These are phyloP conservation scores for Crithidia expoeki DNA, from an alignment of 208 protist species.

Conservation along the genomic window DNA sequence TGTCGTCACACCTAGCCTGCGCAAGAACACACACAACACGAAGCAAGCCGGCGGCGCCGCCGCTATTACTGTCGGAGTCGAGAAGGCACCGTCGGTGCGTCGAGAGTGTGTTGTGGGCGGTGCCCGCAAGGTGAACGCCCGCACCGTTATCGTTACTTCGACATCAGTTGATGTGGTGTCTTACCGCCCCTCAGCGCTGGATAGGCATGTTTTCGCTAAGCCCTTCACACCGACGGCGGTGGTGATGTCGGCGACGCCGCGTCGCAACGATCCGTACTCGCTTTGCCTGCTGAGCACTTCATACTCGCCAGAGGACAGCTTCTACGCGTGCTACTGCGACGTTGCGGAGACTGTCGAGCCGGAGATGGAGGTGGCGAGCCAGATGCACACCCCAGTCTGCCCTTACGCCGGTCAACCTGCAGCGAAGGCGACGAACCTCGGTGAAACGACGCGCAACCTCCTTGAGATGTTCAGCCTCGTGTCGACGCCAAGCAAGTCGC, in stretches of 20 bases:
- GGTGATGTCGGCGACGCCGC: too few relatives aligned
- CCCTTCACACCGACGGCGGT: constrained; percentile 28
- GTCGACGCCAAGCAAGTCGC: constrained; percentile 10
- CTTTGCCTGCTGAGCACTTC: constrained; percentile 38
- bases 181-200: constrained; percentile 12
- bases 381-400: constrained; percentile 20
- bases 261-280: constrained; percentile 64
- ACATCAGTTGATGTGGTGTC: constrained; percentile 1
- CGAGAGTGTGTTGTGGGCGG: constrained; percentile 4
- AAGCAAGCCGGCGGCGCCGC: not conserved
- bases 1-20: constrained; percentile 11
- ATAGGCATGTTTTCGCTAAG: constrained; percentile 29
- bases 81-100: constrained; percentile 4
- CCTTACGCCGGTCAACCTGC: not conserved
- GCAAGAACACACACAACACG: constrained; percentile 9
- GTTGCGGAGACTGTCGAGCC: constrained; percentile 8
- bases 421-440: not conserved
- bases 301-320: constrained; percentile 57
- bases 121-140: not conserved
- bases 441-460: constrained; percentile 17
- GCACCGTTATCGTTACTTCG: not conserved
- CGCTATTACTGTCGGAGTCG: not conserved
- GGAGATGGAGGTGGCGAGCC: not conserved
- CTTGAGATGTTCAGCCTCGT: constrained; percentile 24
- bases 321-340: constrained; percentile 64